Conservation (phyloP, 2,329 filamentous ascomycete species). For the Aureobasidium sp. region DNA sequence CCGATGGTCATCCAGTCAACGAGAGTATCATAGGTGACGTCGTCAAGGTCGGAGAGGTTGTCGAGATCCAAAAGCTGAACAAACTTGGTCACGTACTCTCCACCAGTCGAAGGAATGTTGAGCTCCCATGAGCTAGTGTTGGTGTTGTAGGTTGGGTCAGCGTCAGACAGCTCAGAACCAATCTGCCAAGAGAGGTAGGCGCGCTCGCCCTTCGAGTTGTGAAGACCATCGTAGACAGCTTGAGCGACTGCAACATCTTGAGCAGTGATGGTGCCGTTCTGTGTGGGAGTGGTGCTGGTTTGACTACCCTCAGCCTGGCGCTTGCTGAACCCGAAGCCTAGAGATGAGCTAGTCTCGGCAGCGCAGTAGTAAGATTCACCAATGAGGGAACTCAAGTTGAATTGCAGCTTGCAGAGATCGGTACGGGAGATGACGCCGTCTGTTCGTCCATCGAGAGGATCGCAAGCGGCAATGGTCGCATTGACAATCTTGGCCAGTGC, state of each 20-base stretch:
- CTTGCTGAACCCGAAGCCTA: conserved; percentile 5
- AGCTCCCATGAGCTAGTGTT: conserved; percentile 29
- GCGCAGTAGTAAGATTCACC: conserved; percentile 43
- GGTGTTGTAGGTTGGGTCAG: conserved; percentile 31
- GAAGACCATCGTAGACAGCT: conserved; percentile 34
- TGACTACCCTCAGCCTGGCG: neutral
- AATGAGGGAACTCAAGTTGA: conserved; percentile 41
- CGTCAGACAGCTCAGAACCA: conserved; percentile 29
- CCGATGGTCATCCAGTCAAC: conserved; percentile 48
- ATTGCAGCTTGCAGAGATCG: conserved; percentile 42
- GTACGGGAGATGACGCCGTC: conserved; percentile 49
- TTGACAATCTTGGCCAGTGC: conserved; percentile 48
- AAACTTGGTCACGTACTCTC: conserved; percentile 39
- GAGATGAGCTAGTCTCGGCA: conserved; percentile 22
- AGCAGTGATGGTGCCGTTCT: conserved; percentile 29
- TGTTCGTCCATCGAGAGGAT: conserved; percentile 47
- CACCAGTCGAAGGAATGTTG: conserved; percentile 29
- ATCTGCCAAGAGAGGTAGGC: conserved; percentile 37
- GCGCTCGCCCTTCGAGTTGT: conserved; percentile 33
- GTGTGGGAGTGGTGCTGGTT: conserved; percentile 22
- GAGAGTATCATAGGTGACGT: conserved; percentile 51
- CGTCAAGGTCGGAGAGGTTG: conserved; percentile 39
- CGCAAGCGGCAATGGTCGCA: conserved; percentile 48
- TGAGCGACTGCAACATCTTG: conserved; percentile 30
- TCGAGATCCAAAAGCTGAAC: conserved; percentile 35